Conservation (phyloP, 345 rosid species). For the Pseudoturritis turrita region DNA sequence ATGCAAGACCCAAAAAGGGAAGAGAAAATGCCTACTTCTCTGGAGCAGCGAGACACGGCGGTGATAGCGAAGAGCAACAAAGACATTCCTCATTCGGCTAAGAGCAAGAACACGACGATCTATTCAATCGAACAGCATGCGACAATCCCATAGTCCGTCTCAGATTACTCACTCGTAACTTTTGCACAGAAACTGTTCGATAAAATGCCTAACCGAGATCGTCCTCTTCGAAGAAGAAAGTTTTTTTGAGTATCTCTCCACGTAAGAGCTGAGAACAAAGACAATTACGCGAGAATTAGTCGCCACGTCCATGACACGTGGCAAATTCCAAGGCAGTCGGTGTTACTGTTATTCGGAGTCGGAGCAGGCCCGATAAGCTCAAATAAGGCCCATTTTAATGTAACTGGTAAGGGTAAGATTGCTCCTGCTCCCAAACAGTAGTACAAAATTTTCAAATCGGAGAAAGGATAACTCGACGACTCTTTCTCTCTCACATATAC, state of each 20-base stretch:
- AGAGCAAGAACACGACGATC: conserved; percentile 14
- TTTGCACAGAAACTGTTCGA: conserved; percentile 37
- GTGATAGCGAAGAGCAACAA: conserved; percentile 45
- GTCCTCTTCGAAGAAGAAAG: not conserved
- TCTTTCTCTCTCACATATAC: conserved; percentile 2
- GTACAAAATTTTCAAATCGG: not conserved
- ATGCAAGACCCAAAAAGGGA: not conserved
- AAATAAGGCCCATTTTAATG: not conserved
- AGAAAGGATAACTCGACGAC: conserved; percentile 20
- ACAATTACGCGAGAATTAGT: not conserved
- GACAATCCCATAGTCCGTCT: conserved; percentile 6
- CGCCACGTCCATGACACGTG: conserved; percentile 30
- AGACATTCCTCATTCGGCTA: conserved; percentile 63
- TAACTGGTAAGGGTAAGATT: not conserved
- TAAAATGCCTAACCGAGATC: conserved; percentile 40
- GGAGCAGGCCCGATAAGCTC: not conserved
- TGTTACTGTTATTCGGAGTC: not conserved
- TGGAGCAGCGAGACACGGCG: conserved; percentile 42
- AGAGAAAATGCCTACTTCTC: conserved; percentile 25
- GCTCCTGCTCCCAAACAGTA: conserved; percentile 3
- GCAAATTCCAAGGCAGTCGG: not conserved
- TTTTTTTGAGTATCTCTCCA: conserved; percentile 2
- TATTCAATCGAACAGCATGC: not conserved
- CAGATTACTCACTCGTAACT: not conserved
- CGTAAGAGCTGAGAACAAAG: not conserved